Base-by-base conservation (phyloP, 2,329 filamentous ascomycete species). In the Apiospora phragmitis region DNA sequence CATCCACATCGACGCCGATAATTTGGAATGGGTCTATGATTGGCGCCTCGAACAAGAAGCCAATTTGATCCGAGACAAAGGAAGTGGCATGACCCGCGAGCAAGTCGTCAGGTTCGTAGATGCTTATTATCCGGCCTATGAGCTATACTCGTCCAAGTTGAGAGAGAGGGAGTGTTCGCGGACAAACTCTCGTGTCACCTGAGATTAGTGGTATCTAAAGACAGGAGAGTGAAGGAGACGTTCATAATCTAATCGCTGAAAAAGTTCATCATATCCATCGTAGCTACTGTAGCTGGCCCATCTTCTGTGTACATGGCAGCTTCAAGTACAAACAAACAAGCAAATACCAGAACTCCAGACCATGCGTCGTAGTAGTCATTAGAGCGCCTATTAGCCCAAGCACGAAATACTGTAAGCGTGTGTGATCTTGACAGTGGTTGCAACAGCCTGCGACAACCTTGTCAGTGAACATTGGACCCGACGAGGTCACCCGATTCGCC, bases 21-120 rank as follows among this genome's bases (percentile, higher is more conserved):
- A 96, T 74, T 86, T 89, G 5, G 84, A 85, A 68, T 95, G 90
- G 77, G 95, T 97, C 68, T 97, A 97, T 76, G 88, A 87, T 72
- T 97, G 95, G 95, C 89, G 94, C 18, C 83, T 91, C 75, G 86
- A 97, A 82, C 94, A 97, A 81, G 94, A 97, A 81, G 87, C 88
- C 66, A 88, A 88, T 71, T 84, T 97, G 76, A 88, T 92, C 32
- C 84, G 84, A 9, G 82, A 86, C 29, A 92, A 88, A 74, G 94
- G 93, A 11, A 87, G 86, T 0, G 94, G 94, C 41, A 97, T 97
- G 95, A 92, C 89, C 1, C 91, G 93, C 75, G 91, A 94, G 70
- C 88, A 95, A 79, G 93, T 97, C 59, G 85, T 89, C 70, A 85
- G 87, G 65, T 97, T 97, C 80, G 93, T 90, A 41, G 87, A 90